These are phyloP conservation scores for Linum trigynum DNA, from an alignment of 345 rosid genomes.

Conservation along the genomic window DNA sequence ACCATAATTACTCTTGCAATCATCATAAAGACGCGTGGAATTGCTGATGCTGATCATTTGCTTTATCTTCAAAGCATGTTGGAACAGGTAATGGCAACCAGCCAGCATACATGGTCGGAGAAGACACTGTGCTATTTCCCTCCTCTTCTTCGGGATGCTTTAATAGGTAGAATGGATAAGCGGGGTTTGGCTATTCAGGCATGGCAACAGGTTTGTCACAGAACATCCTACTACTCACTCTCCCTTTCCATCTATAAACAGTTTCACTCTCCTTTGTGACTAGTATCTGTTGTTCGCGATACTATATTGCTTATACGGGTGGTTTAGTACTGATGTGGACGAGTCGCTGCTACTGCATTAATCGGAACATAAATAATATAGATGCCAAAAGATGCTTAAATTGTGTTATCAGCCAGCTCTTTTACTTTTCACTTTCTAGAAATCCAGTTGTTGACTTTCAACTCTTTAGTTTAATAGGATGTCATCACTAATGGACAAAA, in stretches of 20 bases:
- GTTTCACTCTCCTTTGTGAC: too few species aligned
- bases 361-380: too few species aligned
- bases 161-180: constrained; percentile 59
- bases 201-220: constrained; percentile 64
- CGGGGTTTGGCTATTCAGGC: constrained; percentile 59
- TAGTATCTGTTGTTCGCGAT: too few species aligned
- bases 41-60: constrained; percentile 93
- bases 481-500: background rate
- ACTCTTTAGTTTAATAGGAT: background rate
- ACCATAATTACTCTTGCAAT: constrained; percentile 86
- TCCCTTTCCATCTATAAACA: background rate
- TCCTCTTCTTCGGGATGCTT: constrained; percentile 62
- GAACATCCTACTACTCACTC: background rate
- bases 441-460: background rate
- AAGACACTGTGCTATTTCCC: constrained; percentile 82
- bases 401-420: background rate
- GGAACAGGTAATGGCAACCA: constrained; percentile 80
- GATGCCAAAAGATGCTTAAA: too few species aligned
- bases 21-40: constrained; percentile 90
- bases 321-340: too few species aligned
- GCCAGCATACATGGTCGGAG: constrained; percentile 95
- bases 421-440: background rate
- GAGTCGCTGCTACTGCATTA: too few species aligned
- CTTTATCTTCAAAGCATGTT: constrained; percentile 80
- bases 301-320: too few species aligned